phyloP scores from a whole-genome alignment of 371 early-diverging fungal genomes.

The Choanephora cucurbitarum region DNA sequence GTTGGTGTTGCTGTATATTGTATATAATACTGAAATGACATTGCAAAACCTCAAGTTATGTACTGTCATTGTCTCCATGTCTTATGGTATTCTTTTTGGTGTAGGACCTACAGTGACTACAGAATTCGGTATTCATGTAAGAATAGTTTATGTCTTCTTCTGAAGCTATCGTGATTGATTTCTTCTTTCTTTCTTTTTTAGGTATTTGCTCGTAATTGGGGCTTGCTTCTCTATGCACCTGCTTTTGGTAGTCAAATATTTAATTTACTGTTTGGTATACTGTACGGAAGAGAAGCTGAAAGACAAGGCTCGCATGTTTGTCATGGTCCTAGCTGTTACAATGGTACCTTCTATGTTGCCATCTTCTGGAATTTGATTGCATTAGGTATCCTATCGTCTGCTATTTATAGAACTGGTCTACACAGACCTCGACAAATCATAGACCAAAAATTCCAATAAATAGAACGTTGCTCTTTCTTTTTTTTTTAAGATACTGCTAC shows the following conservation, averaged over 20 bases:
- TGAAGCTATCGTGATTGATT: background rate
- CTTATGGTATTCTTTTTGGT: conserved; percentile 35
- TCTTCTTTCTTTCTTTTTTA: conserved; percentile 2
- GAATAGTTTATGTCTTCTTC: too few relatives aligned
- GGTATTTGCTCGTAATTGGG: conserved; percentile 38
- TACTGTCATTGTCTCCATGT: conserved; percentile 23
- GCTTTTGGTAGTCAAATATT: conserved; percentile 35
- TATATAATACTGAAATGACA: conserved; percentile 7
- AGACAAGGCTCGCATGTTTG: conserved; percentile 21
- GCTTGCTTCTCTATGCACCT: conserved; percentile 32
- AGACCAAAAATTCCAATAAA: background rate
- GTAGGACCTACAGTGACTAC: conserved; percentile 27
- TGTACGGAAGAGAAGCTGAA: conserved; percentile 21
- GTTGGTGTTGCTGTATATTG: conserved; percentile 23
- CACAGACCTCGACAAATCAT: conserved; percentile 7
- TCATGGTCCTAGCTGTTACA: conserved; percentile 22
- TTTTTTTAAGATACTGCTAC: too few relatives aligned
- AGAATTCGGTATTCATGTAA: conserved; percentile 29
- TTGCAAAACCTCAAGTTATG: conserved; percentile 15
- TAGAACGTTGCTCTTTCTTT: too few relatives aligned
- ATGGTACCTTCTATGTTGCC: conserved; percentile 14
- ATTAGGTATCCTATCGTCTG: conserved; percentile 7
- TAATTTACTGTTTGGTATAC: conserved; percentile 26
- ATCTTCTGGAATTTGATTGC: conserved; percentile 9
- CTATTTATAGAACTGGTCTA: conserved; percentile 15